Percentiles rank a stretch among this genome's conserved stretches.
Conservation (phyloP, 495 filamentous ascomycete species). For the Pseudoneurospora amorphoporcata region DNA sequence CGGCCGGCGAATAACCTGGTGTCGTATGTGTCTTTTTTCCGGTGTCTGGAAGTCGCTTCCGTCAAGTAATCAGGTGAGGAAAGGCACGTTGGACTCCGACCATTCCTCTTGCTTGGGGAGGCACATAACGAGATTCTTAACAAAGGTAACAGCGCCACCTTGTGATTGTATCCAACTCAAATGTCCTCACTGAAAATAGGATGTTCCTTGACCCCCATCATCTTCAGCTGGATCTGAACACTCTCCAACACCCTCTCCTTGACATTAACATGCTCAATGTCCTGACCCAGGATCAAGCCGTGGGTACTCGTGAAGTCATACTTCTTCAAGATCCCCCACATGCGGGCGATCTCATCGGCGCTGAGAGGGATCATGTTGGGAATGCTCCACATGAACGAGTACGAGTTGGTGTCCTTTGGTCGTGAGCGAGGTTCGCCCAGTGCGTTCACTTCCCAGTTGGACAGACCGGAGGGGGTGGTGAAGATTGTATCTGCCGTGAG, state of each 20-base stretch:
- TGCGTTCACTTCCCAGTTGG: conserved; percentile 28
- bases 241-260: conserved; percentile 61
- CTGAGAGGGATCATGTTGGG: conserved; percentile 70
- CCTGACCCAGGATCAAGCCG: conserved; percentile 52
- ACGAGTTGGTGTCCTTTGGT: conserved; percentile 48
- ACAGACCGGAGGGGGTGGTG: conserved; percentile 47
- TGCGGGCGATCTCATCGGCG: conserved; percentile 42
- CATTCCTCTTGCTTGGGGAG: not conserved
- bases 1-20: not conserved
- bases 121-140: not conserved
- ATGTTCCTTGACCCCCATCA: conserved; percentile 45
- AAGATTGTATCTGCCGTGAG: conserved; percentile 64
- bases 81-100: not conserved
- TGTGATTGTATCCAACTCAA: not conserved
- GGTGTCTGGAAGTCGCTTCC: not conserved
- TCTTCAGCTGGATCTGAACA: conserved; percentile 57
- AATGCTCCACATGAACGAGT: conserved; percentile 68
- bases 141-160: too few species aligned
- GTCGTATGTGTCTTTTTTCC: not conserved
- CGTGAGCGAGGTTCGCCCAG: conserved; percentile 29
- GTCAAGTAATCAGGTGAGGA: not conserved
- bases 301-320: conserved; percentile 54
- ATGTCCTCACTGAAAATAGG: conserved; percentile 27
- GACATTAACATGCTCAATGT: conserved; percentile 45
- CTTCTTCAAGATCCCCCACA: conserved; percentile 42